These are phyloP conservation scores for Botrytis pseudocinerea DNA, from an alignment of 2,329 filamentous ascomycete species.

Conservation along the genomic window DNA sequence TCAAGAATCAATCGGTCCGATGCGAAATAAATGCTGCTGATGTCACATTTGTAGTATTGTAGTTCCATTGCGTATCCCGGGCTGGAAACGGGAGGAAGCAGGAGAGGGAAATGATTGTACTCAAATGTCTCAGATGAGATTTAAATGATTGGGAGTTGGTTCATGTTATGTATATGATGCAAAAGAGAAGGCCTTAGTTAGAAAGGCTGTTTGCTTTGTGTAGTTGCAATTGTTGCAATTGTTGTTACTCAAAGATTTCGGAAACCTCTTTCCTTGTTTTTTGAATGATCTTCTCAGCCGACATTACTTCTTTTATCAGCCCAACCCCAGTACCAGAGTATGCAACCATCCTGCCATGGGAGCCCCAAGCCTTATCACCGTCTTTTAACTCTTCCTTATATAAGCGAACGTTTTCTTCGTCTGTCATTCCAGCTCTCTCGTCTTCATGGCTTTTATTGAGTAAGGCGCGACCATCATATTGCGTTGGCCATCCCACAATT, in stretches of 20 bases:
- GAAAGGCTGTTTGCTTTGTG: not conserved
- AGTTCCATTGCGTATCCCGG: not conserved
- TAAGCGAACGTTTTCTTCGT: constrained; percentile 44
- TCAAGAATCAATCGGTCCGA: not conserved
- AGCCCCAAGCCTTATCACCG: constrained; percentile 54
- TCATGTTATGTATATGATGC: not conserved
- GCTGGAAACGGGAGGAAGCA: not conserved
- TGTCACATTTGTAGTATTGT: not conserved
- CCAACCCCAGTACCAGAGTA: constrained; percentile 66
- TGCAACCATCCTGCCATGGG: constrained; percentile 55
- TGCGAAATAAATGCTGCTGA: too few relatives aligned
- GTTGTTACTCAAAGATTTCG: not conserved
- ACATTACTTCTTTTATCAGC: constrained; percentile 51
- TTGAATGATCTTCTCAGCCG: constrained; percentile 53
- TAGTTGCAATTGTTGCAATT: fast-evolving
- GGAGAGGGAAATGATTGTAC: not conserved
- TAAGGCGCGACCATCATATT: constrained; percentile 58
- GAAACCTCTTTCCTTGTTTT: not conserved
- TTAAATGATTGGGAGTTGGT: too few relatives aligned
- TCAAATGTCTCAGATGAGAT: not conserved
- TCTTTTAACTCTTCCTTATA: constrained; percentile 48
- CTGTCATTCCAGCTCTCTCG: constrained; percentile 41
- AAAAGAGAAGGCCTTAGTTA: too few relatives aligned
- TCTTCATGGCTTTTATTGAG: constrained; percentile 55
- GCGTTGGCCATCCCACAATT: constrained; percentile 57